Percentiles rank a stretch among this genome's conserved stretches.
Conservation (phyloP, 2,329 filamentous ascomycete genomes). For the Elsinoe ampelina region DNA sequence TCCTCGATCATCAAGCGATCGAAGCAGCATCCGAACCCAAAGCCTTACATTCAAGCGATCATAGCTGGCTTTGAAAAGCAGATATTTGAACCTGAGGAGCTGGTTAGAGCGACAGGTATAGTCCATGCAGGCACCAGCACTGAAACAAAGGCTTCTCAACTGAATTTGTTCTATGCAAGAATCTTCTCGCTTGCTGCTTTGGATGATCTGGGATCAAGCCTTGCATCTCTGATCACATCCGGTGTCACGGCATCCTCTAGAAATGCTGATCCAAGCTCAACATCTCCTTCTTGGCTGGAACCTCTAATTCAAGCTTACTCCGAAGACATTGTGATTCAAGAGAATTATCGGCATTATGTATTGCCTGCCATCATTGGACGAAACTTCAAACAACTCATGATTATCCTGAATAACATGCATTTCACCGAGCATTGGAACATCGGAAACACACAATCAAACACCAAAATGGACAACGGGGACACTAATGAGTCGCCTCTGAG, state of each 20-base stretch:
- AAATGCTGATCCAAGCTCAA: conserved; percentile 9
- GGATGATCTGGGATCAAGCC: conserved; percentile 6
- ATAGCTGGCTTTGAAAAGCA: background rate
- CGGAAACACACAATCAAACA: background rate
- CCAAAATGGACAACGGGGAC: no score
- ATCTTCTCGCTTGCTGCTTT: background rate
- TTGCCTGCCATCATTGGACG: conserved; percentile 40
- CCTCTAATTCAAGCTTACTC: conserved; percentile 29
- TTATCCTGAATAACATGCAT: conserved; percentile 33
- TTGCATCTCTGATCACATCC: background rate
- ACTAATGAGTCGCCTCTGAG: no score
- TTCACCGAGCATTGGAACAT: conserved; percentile 24
- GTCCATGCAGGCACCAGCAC: no score
- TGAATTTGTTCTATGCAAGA: background rate
- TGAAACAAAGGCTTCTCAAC: background rate
- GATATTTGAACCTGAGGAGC: background rate
- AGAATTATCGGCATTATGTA: conserved; percentile 37
- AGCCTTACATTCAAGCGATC: background rate
- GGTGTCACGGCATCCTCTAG: conserved; percentile 14
- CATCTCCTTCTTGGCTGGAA: conserved; percentile 28
- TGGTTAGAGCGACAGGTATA: background rate
- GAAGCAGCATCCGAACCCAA: background rate
- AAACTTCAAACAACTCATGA: conserved; percentile 30
- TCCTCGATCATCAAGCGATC: conserved; percentile 13
- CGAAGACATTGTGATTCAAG: conserved; percentile 28